Percentiles rank a stretch among this genome's conserved stretches.
phyloP scores from a whole-genome alignment of 108 stramenopile genomes.

The Pinguiococcus pyrenoidosus region DNA sequence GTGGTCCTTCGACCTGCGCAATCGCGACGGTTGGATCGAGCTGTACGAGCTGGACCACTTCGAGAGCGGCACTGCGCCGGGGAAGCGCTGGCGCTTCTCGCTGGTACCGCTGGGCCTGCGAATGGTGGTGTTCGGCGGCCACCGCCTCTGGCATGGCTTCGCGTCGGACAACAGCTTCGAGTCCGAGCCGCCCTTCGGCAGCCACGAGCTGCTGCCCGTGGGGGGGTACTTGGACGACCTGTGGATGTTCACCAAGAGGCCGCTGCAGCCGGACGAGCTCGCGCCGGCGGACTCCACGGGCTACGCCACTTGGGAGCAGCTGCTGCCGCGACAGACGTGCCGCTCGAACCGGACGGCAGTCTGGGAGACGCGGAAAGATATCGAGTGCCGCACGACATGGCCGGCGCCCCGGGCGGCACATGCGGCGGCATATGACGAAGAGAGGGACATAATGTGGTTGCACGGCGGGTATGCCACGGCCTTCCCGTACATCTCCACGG shows the following conservation, averaged over 20 bases:
- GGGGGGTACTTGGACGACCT: constrained; percentile 67
- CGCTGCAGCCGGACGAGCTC: background rate
- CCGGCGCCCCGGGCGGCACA: constrained; percentile 54
- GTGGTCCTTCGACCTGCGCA: constrained; percentile 56
- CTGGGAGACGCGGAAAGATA: constrained; percentile 50
- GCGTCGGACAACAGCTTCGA: constrained; percentile 47
- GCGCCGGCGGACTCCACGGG: constrained; percentile 3
- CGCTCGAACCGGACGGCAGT: constrained; percentile 33
- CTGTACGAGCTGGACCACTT: constrained; percentile 20
- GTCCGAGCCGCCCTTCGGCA: constrained; percentile 46
- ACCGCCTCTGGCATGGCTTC: constrained; percentile 70
- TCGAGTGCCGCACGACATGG: constrained; percentile 45
- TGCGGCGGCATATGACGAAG: constrained; percentile 41
- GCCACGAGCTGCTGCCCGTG: constrained; percentile 33
- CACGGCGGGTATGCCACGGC: constrained; percentile 62
- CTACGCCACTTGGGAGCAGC: constrained; percentile 36
- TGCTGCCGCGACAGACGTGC: constrained; percentile 33
- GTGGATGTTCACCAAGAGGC: constrained; percentile 41
- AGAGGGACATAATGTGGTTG: constrained; percentile 47
- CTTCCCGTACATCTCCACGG: constrained; percentile 57
- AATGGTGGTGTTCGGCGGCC: constrained; percentile 60
- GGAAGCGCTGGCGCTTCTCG: constrained; percentile 50
- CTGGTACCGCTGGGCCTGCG: constrained; percentile 22
- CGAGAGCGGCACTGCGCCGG: constrained; percentile 23
- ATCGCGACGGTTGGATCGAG: constrained; percentile 10